Evolutionary conservation across 345 rosid species (phyloP), one percentile per base, ranked within the genome.

Genomic region (Eucalyptus sideroxylon): DNA sequence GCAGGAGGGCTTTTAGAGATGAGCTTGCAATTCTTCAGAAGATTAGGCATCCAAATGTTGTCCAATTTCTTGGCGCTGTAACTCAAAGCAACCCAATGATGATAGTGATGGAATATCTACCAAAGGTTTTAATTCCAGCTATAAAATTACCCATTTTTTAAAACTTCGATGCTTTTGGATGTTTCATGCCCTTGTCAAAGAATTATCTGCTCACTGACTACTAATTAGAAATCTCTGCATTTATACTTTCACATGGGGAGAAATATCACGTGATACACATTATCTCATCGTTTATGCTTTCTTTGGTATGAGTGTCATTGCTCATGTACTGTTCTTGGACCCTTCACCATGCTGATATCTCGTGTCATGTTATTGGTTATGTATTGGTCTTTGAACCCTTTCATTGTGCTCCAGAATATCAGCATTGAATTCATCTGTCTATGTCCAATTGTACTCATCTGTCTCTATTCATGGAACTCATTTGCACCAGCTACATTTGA

Each of bases 71-170:
- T 90, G 98, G 99, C 89, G 99, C 99, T 87, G 98, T 98, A 89
- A 98, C 99, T 34, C 99, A 96, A 90, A 98, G 94, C 93, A 97
- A 96, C 89, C 99, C 99, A 60, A 96, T 98, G 99, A 98, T 98
- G 99, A 98, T 97, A 91, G 99, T 98, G 83, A 98, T 96, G 27
- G 99, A 97, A 91, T 97, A 96, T 91, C 90, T 98, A 88, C 98
- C 96, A 21, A 95, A 96, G 98, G 99, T 98, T 80, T 88, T 83
- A 77, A 86, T 51, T 37, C 89, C 83, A 40, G 27, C 47, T 77
- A 40, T 77, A 37, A 37, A 72, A 21, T 77, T 40, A 77, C 27
- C 83, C 83, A 37, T 77, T 72, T 19, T 87, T 26, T 7, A 16
- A 56, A 53, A 45, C 88, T 59, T 13, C 26, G 27, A 53, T 44